A percentile compares a stretch with the other conserved stretches of the same genome.
phyloP scores from a whole-genome alignment of 768 basidiomycete species.

The Nidula microcarpa region DNA sequence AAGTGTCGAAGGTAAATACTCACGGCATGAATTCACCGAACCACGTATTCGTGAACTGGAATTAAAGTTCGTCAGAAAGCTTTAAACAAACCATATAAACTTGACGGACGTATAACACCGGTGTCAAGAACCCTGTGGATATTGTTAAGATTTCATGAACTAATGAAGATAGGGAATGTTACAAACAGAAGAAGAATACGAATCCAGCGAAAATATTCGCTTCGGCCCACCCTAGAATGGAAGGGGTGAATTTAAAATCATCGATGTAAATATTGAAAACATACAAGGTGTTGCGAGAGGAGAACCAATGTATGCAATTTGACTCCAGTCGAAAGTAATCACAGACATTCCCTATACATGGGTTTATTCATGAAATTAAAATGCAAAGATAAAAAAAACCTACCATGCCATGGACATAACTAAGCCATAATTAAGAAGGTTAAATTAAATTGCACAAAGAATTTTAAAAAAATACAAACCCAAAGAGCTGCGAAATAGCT shows the following conservation, averaged over 20 bases:
- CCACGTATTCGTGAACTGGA: slow-evolving; percentile 61
- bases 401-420: slow-evolving; percentile 45
- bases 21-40: slow-evolving; percentile 51
- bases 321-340: slow-evolving; percentile 51
- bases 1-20: slow-evolving; percentile 11
- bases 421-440: slow-evolving; percentile 1
- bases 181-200: slow-evolving; percentile 59
- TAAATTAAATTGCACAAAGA: not conserved
- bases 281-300: slow-evolving; percentile 47
- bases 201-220: slow-evolving; percentile 63
- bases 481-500: slow-evolving; percentile 46
- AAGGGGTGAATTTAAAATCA: not conserved
- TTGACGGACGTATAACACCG: slow-evolving; percentile 45
- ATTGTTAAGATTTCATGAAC: not conserved
- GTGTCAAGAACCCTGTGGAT: slow-evolving; percentile 47
- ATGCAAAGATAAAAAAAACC: slow-evolving; percentile 26
- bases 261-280: not conserved
- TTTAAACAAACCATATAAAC: not conserved
- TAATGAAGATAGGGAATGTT: not conserved
- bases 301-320: slow-evolving; percentile 59
- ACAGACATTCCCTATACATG: slow-evolving; percentile 36
- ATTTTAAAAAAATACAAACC: slow-evolving; percentile 21
- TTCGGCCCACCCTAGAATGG: slow-evolving; percentile 57
- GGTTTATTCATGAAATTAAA: slow-evolving; percentile 30
- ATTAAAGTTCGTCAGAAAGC: not conserved